Evolutionary conservation across 192 early-diverging fungal genomes (phyloP), one percentile per base, ranked within the genome.

Genomic region (Ambispora gerdemannii): DNA sequence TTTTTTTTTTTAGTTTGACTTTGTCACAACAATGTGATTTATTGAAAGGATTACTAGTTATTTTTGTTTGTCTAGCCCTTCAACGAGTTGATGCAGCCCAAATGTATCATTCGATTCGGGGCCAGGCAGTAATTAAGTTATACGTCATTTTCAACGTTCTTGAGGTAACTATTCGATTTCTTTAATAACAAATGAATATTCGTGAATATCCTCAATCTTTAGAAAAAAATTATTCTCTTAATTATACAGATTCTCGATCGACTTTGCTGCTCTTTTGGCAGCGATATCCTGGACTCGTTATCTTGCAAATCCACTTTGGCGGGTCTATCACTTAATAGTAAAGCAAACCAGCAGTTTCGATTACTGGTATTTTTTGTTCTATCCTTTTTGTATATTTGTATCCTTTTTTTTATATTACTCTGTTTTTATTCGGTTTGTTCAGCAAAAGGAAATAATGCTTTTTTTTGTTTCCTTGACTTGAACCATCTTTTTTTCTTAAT

Each of bases 101-200:
- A 72, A 81, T 97, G 63, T 99, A 99, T 83, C 95, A 98, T 79
- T 86, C 88, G 43, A 92, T 99, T 32, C 89, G 97, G 25, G 97
- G 95, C 7, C 97, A 99, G 77, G 88, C 92, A 58, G 89, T 90
- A 19, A 90, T 99, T 73, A 99, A 99, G 78, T 85, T 99, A 33
- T 98, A 98, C 61, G 93, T 98, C 53, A 97, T 99, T 35, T 98
- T 95, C 72, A 97, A 96, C 73, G 86, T 90, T 31, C 82, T 99
- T 51, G 97, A 99, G 76, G 90, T 95, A 35, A 32, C 15, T 43
- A 43, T 15, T 43, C 38, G 38, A 15, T 43, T 15, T 43, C 15
- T 43, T 10, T 15, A 43, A 10, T 43, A 43, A 10, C 15, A 6
- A 10, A 15, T 15, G 6, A 10, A 6, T 15, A 6, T 43, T 15